Evolutionary conservation across 2,329 filamentous ascomycete genomes (phyloP).

Genomic region (Fusarium dlaminii): DNA sequence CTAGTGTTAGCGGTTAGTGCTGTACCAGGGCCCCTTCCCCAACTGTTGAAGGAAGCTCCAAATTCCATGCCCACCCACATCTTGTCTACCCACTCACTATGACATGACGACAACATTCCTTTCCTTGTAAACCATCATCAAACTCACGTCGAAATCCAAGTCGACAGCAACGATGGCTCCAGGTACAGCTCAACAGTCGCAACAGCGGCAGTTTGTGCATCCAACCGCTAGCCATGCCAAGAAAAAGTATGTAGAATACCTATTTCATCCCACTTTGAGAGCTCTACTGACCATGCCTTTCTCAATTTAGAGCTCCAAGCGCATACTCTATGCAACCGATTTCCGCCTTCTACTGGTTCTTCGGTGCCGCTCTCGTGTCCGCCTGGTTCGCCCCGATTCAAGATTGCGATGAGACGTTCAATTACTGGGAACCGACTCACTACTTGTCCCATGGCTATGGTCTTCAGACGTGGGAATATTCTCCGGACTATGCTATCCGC

Average conservation of each 20-base stretch:
- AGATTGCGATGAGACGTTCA: conserved; percentile 98
- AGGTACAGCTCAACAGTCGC: conserved; percentile 42
- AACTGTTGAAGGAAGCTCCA: conserved; percentile 45
- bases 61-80: conserved; percentile 6
- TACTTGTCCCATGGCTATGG: conserved; percentile 94
- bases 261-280: background rate
- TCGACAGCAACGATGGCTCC: conserved; percentile 53
- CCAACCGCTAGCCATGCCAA: conserved; percentile 60
- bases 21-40: conserved; percentile 22
- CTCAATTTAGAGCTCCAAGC: conserved; percentile 50
- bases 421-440: conserved; percentile 98
- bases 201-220: conserved; percentile 55
- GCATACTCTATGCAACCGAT: conserved; percentile 76
- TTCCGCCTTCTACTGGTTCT: conserved; percentile 82
- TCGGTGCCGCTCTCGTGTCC: conserved; percentile 77
- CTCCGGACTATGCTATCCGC: conserved; percentile 90
- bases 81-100: conserved; percentile 28
- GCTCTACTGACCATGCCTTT: conserved; percentile 16
- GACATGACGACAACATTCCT: conserved; percentile 41
- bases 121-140: conserved; percentile 32
- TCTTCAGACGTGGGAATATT: conserved; percentile 98
- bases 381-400: conserved; percentile 90
- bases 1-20: background rate
- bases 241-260: conserved; percentile 54
- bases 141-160: conserved; percentile 12